phyloP scores from a whole-genome alignment of 2,329 filamentous ascomycete species.

The Falciphora oryzae region DNA sequence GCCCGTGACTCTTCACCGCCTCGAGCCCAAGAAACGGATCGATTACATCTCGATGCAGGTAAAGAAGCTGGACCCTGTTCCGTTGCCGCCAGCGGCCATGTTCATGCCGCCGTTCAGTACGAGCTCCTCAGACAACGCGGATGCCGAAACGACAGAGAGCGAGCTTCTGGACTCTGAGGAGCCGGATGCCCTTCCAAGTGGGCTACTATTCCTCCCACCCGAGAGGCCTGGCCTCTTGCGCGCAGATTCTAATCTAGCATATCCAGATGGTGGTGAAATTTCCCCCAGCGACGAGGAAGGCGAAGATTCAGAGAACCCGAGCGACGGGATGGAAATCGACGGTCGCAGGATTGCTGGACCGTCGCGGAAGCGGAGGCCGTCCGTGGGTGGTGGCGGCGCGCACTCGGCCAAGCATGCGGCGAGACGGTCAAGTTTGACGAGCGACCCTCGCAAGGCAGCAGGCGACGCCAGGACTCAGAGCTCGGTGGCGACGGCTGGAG shows the following conservation, averaged over 20 bases:
- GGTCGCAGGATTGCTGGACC: background rate
- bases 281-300: constrained; percentile 34
- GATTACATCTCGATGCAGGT: constrained; percentile 39
- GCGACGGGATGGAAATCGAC: background rate
- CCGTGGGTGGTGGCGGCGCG: too few relatives aligned
- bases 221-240: constrained; percentile 4
- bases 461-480: constrained; percentile 22
- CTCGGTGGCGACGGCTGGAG: constrained; percentile 36
- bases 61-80: constrained; percentile 38
- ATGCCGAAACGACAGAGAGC: constrained; percentile 12
- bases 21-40: constrained; percentile 22
- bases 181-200: constrained; percentile 7
- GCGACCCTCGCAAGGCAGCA: background rate
- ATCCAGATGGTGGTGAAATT: constrained; percentile 33
- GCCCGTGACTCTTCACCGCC: background rate
- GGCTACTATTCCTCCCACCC: constrained; percentile 3
- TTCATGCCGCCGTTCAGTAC: constrained; percentile 44
- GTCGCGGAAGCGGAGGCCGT: background rate
- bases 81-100: constrained; percentile 46
- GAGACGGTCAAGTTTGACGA: background rate
- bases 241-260: constrained; percentile 30
- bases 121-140: constrained; percentile 23
- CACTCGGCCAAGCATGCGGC: background rate
- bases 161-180: constrained; percentile 25
- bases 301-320: constrained; percentile 11